Evolutionary conservation across 2,329 filamentous ascomycete species (phyloP), one percentile per base, ranked within the genome.

Genomic region (Xylariaceae sp.): DNA sequence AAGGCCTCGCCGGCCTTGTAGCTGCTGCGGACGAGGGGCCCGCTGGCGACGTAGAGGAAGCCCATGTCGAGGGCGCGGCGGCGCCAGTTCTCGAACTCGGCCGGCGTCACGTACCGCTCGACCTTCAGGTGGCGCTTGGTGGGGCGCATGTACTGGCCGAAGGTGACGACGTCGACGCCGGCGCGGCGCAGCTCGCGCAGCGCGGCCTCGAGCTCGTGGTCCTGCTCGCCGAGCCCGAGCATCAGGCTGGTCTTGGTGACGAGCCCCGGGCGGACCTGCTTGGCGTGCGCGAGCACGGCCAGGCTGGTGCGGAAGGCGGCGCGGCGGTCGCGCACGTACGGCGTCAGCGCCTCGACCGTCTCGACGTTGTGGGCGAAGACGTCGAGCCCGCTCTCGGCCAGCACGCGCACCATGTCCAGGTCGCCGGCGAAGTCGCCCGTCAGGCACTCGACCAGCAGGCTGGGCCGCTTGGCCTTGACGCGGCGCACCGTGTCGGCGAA

Each of bases 241-340:
- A 98, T 98, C 43, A 98, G 77, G 48, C 87, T 94, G 1, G 92
- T 96, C 72, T 98, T 98, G n/a, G 92, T 98, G 51, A 98, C 94
- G 39, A 96, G 72, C 3, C 75, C 75, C 2, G 80, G 75, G 38
- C 75, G 77, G 2, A 83, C 77, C 39, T 77, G 72, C 70, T 98
- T 96, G 19, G 83, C 92, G 23, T 84, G 78, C 37, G 78, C 71
- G 39, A 98, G 64, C 6, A 98, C 89, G 19, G 67, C 68, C 40
- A 96, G 60, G 42, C 83, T 92, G 65, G 94, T 87, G 47, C 83
- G 68, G 65, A 95, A 98, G 5, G 79, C 93, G 1, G 92, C 92
- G 39, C 90, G 72, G 31, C 90, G 77, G 56, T 98, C 92, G 22
- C 92, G 76, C 31, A 98, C 89, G 46, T 82, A 83, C 1, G 92